These are phyloP conservation scores for Ambrosiella cleistominuta DNA, from an alignment of 2,329 filamentous ascomycete genomes.

Conservation along the genomic window DNA sequence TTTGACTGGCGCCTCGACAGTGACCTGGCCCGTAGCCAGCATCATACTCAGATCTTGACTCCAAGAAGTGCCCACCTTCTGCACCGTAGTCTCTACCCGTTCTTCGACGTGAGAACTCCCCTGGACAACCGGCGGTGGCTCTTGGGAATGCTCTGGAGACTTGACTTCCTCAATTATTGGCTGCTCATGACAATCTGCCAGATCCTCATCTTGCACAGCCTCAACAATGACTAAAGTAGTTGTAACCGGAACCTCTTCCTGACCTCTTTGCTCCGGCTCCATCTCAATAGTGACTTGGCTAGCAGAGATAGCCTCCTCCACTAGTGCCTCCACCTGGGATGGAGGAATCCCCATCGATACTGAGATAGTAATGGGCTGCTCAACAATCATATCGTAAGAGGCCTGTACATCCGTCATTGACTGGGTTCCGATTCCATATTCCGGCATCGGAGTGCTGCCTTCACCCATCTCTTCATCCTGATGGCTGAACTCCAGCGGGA, in stretches of 20 bases:
- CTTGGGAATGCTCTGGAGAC: neutral
- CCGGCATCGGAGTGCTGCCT: neutral
- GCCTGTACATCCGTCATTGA: neutral
- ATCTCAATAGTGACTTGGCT: neutral
- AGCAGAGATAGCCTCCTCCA: neutral
- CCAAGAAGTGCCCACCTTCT: no score
- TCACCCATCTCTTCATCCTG: conserved; percentile 1
- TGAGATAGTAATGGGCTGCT: neutral
- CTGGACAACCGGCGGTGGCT: neutral
- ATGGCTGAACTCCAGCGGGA: neutral
- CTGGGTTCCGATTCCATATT: neutral
- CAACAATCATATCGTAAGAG: neutral
- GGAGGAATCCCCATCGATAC: neutral
- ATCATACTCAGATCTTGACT: no score
- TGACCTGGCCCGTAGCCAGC: no score
- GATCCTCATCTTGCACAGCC: neutral
- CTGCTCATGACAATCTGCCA: neutral
- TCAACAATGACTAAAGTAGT: neutral
- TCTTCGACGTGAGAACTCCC: no score
- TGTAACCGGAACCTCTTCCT: neutral
- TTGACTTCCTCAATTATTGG: conserved; percentile 1
- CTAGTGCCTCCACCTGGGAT: neutral
- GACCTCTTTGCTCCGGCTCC: neutral
- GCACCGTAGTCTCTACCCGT: no score
- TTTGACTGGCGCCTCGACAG: no score